A percentile compares a stretch with the other conserved stretches of the same genome.
These are phyloP conservation scores for Sporothrix pallida DNA, from an alignment of 2,329 filamentous ascomycete species.

Conservation along the genomic window DNA sequence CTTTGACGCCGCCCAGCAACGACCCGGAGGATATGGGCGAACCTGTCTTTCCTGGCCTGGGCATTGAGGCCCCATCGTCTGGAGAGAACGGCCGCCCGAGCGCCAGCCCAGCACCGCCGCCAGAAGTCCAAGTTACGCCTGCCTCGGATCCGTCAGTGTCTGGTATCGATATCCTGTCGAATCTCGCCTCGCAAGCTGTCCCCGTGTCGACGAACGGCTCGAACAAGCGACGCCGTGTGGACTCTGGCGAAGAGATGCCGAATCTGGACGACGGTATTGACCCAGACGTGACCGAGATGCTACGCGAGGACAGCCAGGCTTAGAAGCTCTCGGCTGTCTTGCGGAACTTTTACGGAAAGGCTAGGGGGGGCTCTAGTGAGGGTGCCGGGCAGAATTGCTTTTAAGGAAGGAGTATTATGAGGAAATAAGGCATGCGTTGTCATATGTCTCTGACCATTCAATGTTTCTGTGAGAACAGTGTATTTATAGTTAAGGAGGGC, in stretches of 20 bases:
- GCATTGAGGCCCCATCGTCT: too few species aligned
- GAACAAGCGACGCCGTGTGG: slow-evolving; percentile 63
- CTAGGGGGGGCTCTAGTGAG: neutral
- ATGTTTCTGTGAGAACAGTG: neutral
- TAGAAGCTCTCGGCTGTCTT: neutral
- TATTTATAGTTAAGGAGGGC: neutral
- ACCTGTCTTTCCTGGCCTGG: neutral
- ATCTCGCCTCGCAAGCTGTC: slow-evolving; percentile 52
- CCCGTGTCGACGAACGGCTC: slow-evolving; percentile 58
- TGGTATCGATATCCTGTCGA: slow-evolving; percentile 50
- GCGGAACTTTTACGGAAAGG: too few species aligned
- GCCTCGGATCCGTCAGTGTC: slow-evolving; percentile 40
- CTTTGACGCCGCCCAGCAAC: slow-evolving; percentile 38
- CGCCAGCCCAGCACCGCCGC: slow-evolving; percentile 29
- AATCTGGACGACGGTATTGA: slow-evolving; percentile 64
- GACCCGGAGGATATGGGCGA: slow-evolving; percentile 24
- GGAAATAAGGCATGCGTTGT: neutral
- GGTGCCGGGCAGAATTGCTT: neutral
- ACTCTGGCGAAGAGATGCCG: slow-evolving; percentile 58
- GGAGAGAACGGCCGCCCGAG: slow-evolving; percentile 30
- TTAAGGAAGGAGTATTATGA: neutral
- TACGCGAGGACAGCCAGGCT: slow-evolving; percentile 44
- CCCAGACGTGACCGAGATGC: slow-evolving; percentile 61
- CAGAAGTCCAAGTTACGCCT: slow-evolving; percentile 4
- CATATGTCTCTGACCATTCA: too few species aligned